Evolutionary conservation across 805 yeast genomes (phyloP).

Genomic region (Starmerella khaoyaiensis): DNA sequence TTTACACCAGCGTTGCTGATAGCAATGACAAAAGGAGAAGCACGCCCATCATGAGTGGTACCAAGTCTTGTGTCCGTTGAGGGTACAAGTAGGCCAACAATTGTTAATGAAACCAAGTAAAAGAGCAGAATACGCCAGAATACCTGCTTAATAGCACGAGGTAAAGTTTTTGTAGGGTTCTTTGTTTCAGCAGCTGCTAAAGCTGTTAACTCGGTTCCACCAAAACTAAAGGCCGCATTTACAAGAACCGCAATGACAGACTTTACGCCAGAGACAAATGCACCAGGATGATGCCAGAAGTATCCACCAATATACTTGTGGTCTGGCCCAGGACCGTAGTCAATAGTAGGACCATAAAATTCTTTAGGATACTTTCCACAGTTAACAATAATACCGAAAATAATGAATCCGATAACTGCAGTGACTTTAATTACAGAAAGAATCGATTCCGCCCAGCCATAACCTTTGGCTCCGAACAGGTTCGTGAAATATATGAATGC

Average conservation of each 20-base stretch:
- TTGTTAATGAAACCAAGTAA: conserved; percentile 46
- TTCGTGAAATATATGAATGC: conserved; percentile 37
- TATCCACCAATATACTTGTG: conserved; percentile 38
- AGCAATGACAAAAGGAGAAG: conserved; percentile 67
- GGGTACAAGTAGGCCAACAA: conserved; percentile 63
- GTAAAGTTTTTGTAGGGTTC: conserved; percentile 54
- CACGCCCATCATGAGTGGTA: conserved; percentile 43
- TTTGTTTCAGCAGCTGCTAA: conserved; percentile 66
- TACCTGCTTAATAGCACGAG: conserved; percentile 66
- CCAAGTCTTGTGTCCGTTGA: conserved; percentile 41
- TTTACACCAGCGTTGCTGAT: conserved; percentile 51
- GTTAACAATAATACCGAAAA: conserved; percentile 42
- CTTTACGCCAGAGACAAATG: conserved; percentile 52
- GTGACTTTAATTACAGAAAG: conserved; percentile 45
- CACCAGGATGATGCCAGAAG: conserved; percentile 54
- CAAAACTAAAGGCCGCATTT: conserved; percentile 64
- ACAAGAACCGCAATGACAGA: conserved; percentile 64
- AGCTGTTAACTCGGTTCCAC: conserved; percentile 64
- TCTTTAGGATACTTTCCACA: conserved; percentile 47
- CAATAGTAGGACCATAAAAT: conserved; percentile 3
- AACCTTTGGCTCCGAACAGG: conserved; percentile 44
- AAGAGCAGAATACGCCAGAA: conserved; percentile 70
- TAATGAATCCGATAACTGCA: conserved; percentile 48
- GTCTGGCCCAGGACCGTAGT: conserved; percentile 40
- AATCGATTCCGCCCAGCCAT: conserved; percentile 55